Evolutionary conservation across 2,329 filamentous ascomycete species (phyloP), one percentile per base, ranked within the genome.

Genomic region (Trichoderma brevicompactum): DNA sequence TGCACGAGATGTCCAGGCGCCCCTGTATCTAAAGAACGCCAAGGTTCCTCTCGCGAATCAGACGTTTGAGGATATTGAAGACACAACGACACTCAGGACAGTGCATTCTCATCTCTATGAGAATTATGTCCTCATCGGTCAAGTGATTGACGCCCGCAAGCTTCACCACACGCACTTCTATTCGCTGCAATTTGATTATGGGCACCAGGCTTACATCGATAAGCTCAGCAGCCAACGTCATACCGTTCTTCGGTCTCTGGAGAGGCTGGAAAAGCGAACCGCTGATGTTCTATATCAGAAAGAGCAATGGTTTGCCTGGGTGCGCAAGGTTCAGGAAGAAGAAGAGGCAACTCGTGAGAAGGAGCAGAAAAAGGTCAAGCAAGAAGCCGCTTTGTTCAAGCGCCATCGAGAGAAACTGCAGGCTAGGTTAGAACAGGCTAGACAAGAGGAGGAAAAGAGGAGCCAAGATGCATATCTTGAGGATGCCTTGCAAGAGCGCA

Each of bases 401-500:
- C 69, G 71, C 2, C 68, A 74, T 8, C 64, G 60, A 62, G 73
- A 74, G 53, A 68, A 68, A 46, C 19, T 74, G 50, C 66, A 73
- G 7, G 67, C 68, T 0, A 69, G 71, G 13, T 38, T 72, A 1
- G 65, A 69, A 1, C 19, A 10, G 0, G 65, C 65, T 43, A 70
- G 72, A 1, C 53, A 71, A 40, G 70, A 69, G 6, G 73, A 74
- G 49, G 72, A 74, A 1, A 66, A 70, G 41, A 68, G 65, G 48
- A 69, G 69, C 8, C 73, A 74, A 54, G 73, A 74, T 65, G 70
- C 70, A 0, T 74, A 69, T 10, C 72, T 74, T 3, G 72, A 74
- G 3, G 68, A 71, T 34, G 72, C 70, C 1, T 74, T 70, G 10
- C 61, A 43, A 12, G 69, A 74, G 41, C 67, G 71, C 0, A 71